phyloP scores from a whole-genome alignment of 176 grass and related monocot species.

The Hordeum marinum region DNA sequence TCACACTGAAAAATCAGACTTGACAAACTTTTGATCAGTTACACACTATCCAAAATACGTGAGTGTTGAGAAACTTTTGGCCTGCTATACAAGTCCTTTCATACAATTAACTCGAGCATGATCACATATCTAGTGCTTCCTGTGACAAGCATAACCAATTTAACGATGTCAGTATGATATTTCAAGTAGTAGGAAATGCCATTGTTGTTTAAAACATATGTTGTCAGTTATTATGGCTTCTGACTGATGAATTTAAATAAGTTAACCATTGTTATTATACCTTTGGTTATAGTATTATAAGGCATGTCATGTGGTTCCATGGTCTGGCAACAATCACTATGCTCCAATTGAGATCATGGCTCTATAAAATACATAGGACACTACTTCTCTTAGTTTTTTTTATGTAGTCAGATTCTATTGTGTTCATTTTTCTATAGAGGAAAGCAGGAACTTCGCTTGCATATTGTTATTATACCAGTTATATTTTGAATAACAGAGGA shows the following conservation, averaged over 20 bases:
- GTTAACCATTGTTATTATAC: not conserved
- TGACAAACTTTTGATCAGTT: not conserved
- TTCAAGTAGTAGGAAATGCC: not conserved
- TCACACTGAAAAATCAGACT: not conserved
- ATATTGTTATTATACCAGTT: not conserved
- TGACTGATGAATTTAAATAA: slow-evolving; percentile 7
- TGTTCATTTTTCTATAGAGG: not conserved
- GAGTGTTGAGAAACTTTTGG: not conserved
- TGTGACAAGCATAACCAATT: not conserved
- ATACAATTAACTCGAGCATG: not conserved
- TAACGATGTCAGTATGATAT: not conserved
- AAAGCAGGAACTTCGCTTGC: not conserved
- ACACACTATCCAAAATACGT: not conserved
- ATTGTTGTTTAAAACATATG: not conserved
- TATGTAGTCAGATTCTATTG: not conserved
- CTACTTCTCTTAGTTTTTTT: not conserved
- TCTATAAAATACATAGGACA: not conserved
- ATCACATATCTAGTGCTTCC: not conserved
- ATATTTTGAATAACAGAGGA: slow-evolving; percentile 2
- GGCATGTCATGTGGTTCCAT: not conserved
- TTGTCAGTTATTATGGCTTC: not conserved
- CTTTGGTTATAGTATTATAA: not conserved
- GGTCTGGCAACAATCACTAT: not conserved
- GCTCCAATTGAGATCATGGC: not conserved
- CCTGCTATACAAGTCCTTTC: not conserved